Base-by-base conservation (phyloP, 208 protist genomes). In the Trypanosoma cruzi region DNA sequence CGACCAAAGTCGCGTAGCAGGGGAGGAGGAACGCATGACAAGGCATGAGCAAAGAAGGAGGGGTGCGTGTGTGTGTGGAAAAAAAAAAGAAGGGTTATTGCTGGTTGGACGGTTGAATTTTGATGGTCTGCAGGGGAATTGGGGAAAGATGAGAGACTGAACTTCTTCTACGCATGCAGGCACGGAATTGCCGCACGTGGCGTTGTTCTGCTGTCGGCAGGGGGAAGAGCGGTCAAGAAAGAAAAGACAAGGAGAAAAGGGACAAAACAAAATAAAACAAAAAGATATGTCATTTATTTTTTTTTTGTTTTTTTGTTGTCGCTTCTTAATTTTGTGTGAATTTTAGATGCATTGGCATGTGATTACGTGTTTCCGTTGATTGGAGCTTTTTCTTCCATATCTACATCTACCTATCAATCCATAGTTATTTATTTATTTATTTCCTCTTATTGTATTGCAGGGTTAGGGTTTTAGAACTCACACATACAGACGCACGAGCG, bases 21-120 rank as follows among this genome's bases (percentile, higher is more conserved):
- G 40, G 18, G 40, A 44, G 8, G 40, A 7, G 8, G 7, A 13
- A 14, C 40, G 18, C 13, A 44, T 44, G 8, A 44, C 10, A 40
- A 16, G 40, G 40, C 40, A 44, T 44, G n/a, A n/a, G n/a, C n/a
- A n/a, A 44, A 50, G 26, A 44, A 7, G 36, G 49, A 63, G 37
- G 3, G 10, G 28, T 29, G 46, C 22, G 18, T n/a, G 18, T 57
- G 34, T 49, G n/a, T 29, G 36, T 8, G n/a, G 37, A n/a, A n/a
- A 37, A 59, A 59, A 46, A 48, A 34, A 60, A 60, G 20, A 40
- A 40, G n/a, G n/a, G n/a, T n/a, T n/a, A n/a, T n/a, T n/a, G n/a
- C n/a, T n/a, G n/a, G n/a, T n/a, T n/a, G n/a, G n/a, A n/a, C n/a
- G n/a, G n/a, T n/a, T n/a, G n/a, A n/a, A n/a, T n/a, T n/a, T n/a